These are phyloP conservation scores for Echites panduratus DNA, from an alignment of 257 asterid species.

Conservation along the genomic window DNA sequence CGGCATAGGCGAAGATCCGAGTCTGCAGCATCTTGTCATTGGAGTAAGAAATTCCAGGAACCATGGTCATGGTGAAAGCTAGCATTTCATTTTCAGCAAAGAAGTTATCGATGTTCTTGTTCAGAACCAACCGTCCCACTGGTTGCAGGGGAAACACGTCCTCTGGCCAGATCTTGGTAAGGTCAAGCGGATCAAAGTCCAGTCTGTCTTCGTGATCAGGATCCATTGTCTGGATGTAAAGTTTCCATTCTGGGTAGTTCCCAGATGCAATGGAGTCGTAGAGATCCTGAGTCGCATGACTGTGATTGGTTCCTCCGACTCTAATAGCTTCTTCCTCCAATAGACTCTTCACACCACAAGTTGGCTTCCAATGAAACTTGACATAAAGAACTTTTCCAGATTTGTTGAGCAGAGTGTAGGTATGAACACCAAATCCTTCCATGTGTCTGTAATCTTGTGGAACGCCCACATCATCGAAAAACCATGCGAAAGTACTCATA, in stretches of 20 bases:
- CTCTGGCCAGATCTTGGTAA: slow-evolving; percentile 94
- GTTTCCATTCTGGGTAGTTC: slow-evolving; percentile 96
- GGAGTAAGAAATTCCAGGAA: slow-evolving; percentile 43
- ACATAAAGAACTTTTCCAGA: slow-evolving; percentile 80
- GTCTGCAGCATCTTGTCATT: slow-evolving; percentile 47
- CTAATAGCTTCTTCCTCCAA: slow-evolving; percentile 75
- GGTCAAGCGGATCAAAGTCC: slow-evolving; percentile 93
- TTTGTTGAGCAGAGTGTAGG: slow-evolving; percentile 79
- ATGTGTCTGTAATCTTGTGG: slow-evolving; percentile 97
- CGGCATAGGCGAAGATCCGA: slow-evolving; percentile 38
- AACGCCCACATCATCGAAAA: slow-evolving; percentile 79
- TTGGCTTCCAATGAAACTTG: slow-evolving; percentile 97
- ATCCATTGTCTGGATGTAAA: slow-evolving; percentile 77
- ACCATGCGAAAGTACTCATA: slow-evolving; percentile 64
- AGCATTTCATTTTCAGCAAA: slow-evolving; percentile 47
- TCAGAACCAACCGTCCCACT: slow-evolving; percentile 90
- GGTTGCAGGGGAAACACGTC: slow-evolving; percentile 91
- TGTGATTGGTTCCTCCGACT: slow-evolving; percentile 88
- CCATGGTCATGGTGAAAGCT: slow-evolving; percentile 45
- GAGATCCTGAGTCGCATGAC: slow-evolving; percentile 96
- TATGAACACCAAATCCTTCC: slow-evolving; percentile 92
- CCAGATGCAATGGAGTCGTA: slow-evolving; percentile 87
- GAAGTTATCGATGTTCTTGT: slow-evolving; percentile 82
- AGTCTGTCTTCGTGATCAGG: slow-evolving; percentile 78
- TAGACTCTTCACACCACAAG: slow-evolving; percentile 84